Percentiles rank a stretch among this genome's conserved stretches.
Evolutionary conservation across 768 basidiomycete species (phyloP).

Genomic region (Lentinula edodes): DNA sequence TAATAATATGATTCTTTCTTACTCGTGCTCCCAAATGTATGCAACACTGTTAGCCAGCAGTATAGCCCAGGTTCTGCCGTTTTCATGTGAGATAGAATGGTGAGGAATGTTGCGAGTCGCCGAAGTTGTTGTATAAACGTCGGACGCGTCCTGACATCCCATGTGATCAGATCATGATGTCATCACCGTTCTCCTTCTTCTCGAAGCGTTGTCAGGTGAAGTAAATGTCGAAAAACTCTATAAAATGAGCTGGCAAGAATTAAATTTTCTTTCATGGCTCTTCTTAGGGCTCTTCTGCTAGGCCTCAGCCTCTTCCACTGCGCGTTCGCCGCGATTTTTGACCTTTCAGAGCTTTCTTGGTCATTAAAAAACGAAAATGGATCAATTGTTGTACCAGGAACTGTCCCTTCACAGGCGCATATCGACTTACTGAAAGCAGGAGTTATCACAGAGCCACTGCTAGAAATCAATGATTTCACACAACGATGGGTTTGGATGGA

Average conservation of each 20-base stretch:
- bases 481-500: slow-evolving; percentile 52
- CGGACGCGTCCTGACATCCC: neutral
- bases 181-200: neutral
- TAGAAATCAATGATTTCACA: slow-evolving; percentile 51
- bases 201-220: slow-evolving; percentile 1
- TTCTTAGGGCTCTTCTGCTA: neutral
- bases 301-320: neutral
- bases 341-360: slow-evolving; percentile 44
- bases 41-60: neutral
- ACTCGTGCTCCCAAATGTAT: neutral
- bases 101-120: neutral
- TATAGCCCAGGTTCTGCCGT: neutral
- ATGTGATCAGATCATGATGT: neutral
- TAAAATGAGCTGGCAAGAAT: neutral
- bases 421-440: slow-evolving; percentile 48
- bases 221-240: neutral
- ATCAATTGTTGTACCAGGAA: slow-evolving; percentile 45
- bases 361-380: slow-evolving; percentile 49
- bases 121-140: neutral
- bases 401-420: slow-evolving; percentile 49
- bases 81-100: neutral
- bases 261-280: neutral
- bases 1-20: neutral
- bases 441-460: slow-evolving; percentile 46
- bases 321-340: slow-evolving; percentile 24